A percentile compares a stretch with the other conserved stretches of the same genome.
These are phyloP conservation scores for Cucumis sativus DNA, from an alignment of 306 rosid species.

Conservation along the genomic window DNA sequence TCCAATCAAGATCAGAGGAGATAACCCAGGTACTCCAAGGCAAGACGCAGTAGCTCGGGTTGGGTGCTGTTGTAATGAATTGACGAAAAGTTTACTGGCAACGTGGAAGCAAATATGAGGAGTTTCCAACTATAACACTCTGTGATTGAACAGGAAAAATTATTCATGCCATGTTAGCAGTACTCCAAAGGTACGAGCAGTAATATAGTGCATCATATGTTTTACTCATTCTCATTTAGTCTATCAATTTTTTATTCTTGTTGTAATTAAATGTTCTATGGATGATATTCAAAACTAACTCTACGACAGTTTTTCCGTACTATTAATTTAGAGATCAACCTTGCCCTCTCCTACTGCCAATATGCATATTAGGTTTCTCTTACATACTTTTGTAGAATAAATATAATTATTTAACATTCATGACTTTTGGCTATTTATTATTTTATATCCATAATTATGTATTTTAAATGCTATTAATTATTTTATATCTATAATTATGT, in stretches of 20 bases:
- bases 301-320: background rate
- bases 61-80: background rate
- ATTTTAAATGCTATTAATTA: too few relatives aligned
- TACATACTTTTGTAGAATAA: background rate
- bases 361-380: background rate
- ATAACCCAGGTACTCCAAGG: constrained; percentile 56
- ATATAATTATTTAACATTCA: background rate
- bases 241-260: background rate
- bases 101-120: background rate
- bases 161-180: background rate
- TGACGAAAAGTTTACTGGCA: background rate
- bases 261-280: background rate
- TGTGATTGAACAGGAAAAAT: background rate
- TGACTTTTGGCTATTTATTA: too few relatives aligned
- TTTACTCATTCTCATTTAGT: background rate
- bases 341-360: background rate
- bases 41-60: constrained; percentile 18
- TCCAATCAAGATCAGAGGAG: constrained; percentile 59
- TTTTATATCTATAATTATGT: too few relatives aligned
- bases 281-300: background rate
- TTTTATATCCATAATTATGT: too few relatives aligned
- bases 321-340: background rate
- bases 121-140: background rate
- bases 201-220: background rate
- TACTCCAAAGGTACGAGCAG: background rate